Evolutionary conservation across 192 early-diverging fungal genomes (phyloP).

Genomic region (Phlyctochytrium planicorne): DNA sequence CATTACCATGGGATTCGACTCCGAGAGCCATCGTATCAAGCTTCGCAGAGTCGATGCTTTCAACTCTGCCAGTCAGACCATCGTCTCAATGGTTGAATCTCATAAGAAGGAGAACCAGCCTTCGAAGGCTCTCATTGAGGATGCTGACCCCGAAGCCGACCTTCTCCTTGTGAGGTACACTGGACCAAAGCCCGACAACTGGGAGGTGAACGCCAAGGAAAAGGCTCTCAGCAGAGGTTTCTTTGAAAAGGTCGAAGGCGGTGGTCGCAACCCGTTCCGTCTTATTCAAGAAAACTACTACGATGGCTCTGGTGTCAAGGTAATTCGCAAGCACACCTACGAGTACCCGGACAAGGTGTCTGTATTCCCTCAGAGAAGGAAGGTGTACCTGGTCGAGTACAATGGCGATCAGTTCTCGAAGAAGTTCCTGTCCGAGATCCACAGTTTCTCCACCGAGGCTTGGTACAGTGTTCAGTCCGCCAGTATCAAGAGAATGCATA

Average conservation of each 20-base stretch:
- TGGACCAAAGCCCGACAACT: constrained; percentile 33
- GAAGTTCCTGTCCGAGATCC: constrained; percentile 16
- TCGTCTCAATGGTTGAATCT: constrained; percentile 10
- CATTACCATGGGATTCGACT: background rate
- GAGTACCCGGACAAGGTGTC: constrained; percentile 18
- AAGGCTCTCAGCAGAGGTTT: constrained; percentile 32
- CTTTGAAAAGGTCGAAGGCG: constrained; percentile 9
- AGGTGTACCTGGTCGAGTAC: constrained; percentile 14
- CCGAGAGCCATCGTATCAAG: background rate
- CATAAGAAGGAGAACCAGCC: background rate
- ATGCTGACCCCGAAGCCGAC: constrained; percentile 12
- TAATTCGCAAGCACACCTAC: constrained; percentile 32
- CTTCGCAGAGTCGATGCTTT: constrained; percentile 23
- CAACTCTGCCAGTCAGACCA: constrained; percentile 7
- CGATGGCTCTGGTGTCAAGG: constrained; percentile 16
- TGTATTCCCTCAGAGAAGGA: constrained; percentile 25
- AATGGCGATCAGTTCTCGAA: background rate
- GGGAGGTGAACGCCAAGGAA: constrained; percentile 31
- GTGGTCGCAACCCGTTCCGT: background rate
- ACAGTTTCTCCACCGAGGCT: constrained; percentile 14
- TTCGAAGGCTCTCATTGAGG: background rate
- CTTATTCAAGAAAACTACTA: constrained; percentile 30
- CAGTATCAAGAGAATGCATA: constrained; percentile 6
- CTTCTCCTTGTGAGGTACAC: constrained; percentile 7
- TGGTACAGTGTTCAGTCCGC: constrained; percentile 8